Percentiles rank a stretch among this genome's conserved stretches.
Conservation (phyloP, 192 early-diverging fungal species). For the Obelidium mucronatum region DNA sequence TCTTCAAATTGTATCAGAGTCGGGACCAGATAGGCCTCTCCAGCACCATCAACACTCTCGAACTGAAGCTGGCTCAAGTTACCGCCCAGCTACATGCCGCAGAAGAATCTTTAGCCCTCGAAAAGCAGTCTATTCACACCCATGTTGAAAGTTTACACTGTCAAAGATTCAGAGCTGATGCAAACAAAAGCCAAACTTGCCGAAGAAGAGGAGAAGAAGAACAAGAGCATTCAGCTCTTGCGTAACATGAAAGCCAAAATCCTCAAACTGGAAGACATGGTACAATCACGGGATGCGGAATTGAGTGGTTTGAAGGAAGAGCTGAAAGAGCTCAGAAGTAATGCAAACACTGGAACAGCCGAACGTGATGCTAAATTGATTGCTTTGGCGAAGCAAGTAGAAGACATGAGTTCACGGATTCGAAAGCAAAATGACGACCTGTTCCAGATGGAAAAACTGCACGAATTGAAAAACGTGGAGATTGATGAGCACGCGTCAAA, state of each 20-base stretch:
- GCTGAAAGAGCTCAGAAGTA: conserved; percentile 29
- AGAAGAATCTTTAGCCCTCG: conserved; percentile 43
- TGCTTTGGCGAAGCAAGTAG: conserved; percentile 52
- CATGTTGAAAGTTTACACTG: conserved; percentile 32
- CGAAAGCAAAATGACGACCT: conserved; percentile 43
- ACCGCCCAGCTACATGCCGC: conserved; percentile 24
- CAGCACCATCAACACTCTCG: neutral
- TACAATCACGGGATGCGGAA: conserved; percentile 44
- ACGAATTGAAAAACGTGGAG: conserved; percentile 18
- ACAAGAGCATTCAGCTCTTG: conserved; percentile 63
- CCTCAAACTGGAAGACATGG: conserved; percentile 58
- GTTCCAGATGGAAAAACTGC: conserved; percentile 34
- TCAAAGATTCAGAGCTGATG: conserved; percentile 11
- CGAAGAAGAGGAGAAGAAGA: conserved; percentile 66
- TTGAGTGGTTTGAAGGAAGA: conserved; percentile 36
- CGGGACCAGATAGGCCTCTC: too few relatives aligned
- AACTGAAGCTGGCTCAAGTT: conserved; percentile 12
- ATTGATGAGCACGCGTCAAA: neutral
- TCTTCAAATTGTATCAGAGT: neutral
- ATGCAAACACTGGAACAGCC: conserved; percentile 29
- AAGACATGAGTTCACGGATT: conserved; percentile 51
- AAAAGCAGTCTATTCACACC: conserved; percentile 41
- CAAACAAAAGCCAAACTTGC: conserved; percentile 38
- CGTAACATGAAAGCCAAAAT: conserved; percentile 61
- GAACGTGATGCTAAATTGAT: conserved; percentile 51